Conservation (phyloP, 106 monocot genomes). For the Dendrobium nobile region DNA sequence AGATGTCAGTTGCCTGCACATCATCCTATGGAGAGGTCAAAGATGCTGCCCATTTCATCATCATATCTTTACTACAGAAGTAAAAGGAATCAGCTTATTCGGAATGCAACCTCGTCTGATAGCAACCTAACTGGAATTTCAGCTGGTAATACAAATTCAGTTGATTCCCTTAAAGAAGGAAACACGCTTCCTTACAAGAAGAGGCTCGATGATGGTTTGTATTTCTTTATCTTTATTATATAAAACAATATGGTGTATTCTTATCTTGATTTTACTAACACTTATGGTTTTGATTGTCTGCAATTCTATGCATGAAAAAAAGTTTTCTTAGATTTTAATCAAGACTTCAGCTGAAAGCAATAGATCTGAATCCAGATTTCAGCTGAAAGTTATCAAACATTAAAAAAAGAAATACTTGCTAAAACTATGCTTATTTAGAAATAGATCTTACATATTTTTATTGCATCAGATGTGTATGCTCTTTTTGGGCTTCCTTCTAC, state of each 20-base stretch:
- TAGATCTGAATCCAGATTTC: neutral
- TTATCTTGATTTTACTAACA: neutral
- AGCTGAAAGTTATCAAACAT: neutral
- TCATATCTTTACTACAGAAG: slow-evolving; percentile 53
- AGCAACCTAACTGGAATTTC: slow-evolving; percentile 20
- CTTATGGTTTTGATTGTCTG: neutral
- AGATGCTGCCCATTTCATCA: slow-evolving; percentile 19
- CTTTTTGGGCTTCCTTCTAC: neutral
- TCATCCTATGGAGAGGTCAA: slow-evolving; percentile 13
- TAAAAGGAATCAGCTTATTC: slow-evolving; percentile 69
- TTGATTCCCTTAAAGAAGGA: slow-evolving; percentile 18
- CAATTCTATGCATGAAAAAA: neutral
- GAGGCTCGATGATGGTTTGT: slow-evolving; percentile 46
- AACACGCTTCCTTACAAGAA: slow-evolving; percentile 17
- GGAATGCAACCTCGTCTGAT: slow-evolving; percentile 37
- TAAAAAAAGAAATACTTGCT: neutral
- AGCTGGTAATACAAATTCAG: slow-evolving; percentile 31
- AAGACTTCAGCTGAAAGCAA: neutral
- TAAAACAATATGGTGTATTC: neutral
- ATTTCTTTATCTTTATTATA: slow-evolving; percentile 5
- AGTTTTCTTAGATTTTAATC: neutral
- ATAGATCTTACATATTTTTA: neutral
- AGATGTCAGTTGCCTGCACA: neutral
- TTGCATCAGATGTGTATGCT: neutral
- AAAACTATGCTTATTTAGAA: neutral